phyloP scores from a whole-genome alignment of 2,329 filamentous ascomycete genomes.

The Cladosporium sp. region DNA sequence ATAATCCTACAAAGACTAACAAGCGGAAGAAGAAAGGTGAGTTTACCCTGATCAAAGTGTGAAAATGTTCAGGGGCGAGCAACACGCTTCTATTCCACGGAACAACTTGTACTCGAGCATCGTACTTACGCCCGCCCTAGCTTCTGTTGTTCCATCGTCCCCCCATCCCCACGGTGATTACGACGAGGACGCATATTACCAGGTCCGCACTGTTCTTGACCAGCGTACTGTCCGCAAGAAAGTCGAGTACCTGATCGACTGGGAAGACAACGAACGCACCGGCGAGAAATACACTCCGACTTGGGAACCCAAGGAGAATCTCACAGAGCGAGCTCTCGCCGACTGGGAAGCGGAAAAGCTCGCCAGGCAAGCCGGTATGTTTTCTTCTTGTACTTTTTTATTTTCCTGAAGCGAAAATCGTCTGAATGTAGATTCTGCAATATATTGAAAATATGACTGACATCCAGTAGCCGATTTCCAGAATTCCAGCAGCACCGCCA shows the following conservation, averaged over 20 bases:
- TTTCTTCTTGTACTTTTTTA: too few species aligned
- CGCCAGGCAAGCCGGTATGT: conserved; percentile 9
- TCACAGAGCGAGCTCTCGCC: conserved; percentile 37
- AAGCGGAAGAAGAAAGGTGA: conserved; percentile 18
- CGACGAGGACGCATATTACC: conserved; percentile 30
- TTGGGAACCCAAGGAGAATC: conserved; percentile 51
- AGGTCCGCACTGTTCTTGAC: conserved; percentile 34
- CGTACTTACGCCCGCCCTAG: conserved; percentile 3
- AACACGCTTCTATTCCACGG: not conserved
- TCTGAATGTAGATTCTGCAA: not conserved
- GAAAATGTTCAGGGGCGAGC: not conserved
- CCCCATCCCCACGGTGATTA: conserved; percentile 32
- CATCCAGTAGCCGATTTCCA: not conserved
- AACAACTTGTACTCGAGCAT: not conserved
- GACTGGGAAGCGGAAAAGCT: conserved; percentile 39
- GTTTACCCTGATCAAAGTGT: not conserved
- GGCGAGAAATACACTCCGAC: conserved; percentile 50
- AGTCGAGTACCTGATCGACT: conserved; percentile 56
- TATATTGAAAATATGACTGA: not conserved
- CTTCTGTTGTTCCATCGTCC: conserved; percentile 8
- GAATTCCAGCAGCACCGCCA: not conserved
- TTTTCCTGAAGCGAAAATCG: too few species aligned
- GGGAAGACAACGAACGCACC: conserved; percentile 55
- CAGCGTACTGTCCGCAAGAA: conserved; percentile 26
- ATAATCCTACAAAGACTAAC: conserved; percentile 9